Conservation (phyloP, 2,329 filamentous ascomycete species). For the Aspergillus clavatus region DNA sequence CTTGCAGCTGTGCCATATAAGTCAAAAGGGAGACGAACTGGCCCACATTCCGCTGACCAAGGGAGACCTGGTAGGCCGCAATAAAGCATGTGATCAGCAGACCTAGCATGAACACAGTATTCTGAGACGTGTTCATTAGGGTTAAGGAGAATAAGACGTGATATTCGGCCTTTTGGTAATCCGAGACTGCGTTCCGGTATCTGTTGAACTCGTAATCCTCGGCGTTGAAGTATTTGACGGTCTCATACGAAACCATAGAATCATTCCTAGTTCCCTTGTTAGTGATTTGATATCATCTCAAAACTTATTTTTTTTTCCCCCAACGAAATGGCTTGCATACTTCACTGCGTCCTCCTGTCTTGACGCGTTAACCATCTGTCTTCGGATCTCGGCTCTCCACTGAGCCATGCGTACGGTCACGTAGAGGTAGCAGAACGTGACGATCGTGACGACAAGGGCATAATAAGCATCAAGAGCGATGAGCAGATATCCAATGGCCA, state of each 20-base stretch:
- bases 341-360: slow-evolving; percentile 96
- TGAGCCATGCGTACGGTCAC: slow-evolving; percentile 94
- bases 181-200: slow-evolving; percentile 64
- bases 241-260: slow-evolving; percentile 97
- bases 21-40: slow-evolving; percentile 69
- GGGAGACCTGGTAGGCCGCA: slow-evolving; percentile 70
- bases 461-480: slow-evolving; percentile 81
- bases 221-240: slow-evolving; percentile 85
- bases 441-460: slow-evolving; percentile 79
- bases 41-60: slow-evolving; percentile 60
- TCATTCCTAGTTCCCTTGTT: slow-evolving; percentile 59
- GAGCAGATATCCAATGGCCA: slow-evolving; percentile 79
- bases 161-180: slow-evolving; percentile 70
- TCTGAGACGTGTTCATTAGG: slow-evolving; percentile 76
- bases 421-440: slow-evolving; percentile 95
- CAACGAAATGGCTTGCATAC: too few species aligned
- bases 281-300: not conserved
- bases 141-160: slow-evolving; percentile 72
- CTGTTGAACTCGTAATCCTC: slow-evolving; percentile 73
- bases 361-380: slow-evolving; percentile 91
- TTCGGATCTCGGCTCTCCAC: slow-evolving; percentile 82
- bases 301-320: too few species aligned
- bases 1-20: slow-evolving; percentile 75
- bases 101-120: slow-evolving; percentile 72
- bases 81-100: slow-evolving; percentile 68